Evolutionary conservation across 495 filamentous ascomycete species (phyloP).

Genomic region (Lasiosphaeriaceae sp.): DNA sequence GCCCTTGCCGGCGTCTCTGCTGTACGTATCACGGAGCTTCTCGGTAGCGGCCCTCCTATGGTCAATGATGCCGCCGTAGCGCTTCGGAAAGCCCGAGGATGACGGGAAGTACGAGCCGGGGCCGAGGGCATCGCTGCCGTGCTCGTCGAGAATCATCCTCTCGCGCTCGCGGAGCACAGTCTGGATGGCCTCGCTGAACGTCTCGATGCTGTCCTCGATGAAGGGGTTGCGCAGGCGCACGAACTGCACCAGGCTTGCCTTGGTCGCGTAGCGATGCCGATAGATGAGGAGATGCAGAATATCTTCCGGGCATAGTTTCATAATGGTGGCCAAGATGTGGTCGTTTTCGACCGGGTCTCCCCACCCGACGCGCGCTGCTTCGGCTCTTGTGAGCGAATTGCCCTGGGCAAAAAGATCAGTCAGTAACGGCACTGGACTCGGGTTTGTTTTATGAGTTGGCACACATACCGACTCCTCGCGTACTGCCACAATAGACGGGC

Average conservation of each 20-base stretch:
- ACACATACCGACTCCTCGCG: conserved; percentile 25
- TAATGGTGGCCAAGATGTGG: conserved; percentile 31
- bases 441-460: too few relatives aligned
- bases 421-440: background rate
- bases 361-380: conserved; percentile 35
- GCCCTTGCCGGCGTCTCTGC: conserved; percentile 12
- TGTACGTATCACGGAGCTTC: conserved; percentile 7
- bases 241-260: conserved; percentile 19
- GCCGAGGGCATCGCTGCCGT: background rate
- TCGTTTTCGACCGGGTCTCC: conserved; percentile 21
- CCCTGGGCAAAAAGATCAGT: conserved; percentile 8
- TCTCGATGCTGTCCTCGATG: conserved; percentile 19
- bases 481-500: conserved; percentile 30
- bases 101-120: conserved; percentile 1
- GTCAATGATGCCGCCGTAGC: conserved; percentile 19
- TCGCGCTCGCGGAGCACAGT: conserved; percentile 1
- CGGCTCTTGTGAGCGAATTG: conserved; percentile 6
- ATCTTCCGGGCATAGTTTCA: conserved; percentile 36
- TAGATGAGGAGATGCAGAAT: conserved; percentile 31
- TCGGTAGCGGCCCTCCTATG: conserved; percentile 6
- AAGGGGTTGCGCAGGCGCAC: conserved; percentile 18
- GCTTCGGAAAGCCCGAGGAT: background rate
- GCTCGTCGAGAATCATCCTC: background rate
- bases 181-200: conserved; percentile 4
- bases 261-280: conserved; percentile 27